Conservation (phyloP, 1,139 yeast species). For the Candida pseudoviswanathii region DNA sequence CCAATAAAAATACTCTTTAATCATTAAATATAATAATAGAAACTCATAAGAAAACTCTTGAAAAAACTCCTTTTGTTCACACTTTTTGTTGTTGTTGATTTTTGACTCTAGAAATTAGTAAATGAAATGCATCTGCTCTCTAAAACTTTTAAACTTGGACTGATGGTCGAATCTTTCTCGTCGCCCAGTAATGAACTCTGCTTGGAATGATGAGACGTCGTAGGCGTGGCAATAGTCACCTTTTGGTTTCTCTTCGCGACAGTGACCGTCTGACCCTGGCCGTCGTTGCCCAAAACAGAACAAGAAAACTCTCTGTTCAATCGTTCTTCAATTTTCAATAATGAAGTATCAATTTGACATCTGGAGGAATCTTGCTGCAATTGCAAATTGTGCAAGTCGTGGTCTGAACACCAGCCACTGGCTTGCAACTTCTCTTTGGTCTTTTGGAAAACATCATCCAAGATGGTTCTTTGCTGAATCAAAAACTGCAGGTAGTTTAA, state of each 20-base stretch:
- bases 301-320: slow-evolving; percentile 29
- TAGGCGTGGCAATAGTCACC: not conserved
- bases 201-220: not conserved
- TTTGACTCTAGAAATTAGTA: slow-evolving; percentile 18
- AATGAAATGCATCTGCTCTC: slow-evolving; percentile 31
- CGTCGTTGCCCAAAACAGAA: slow-evolving; percentile 20
- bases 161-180: slow-evolving; percentile 18
- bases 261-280: not conserved
- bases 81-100: not conserved
- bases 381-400: slow-evolving; percentile 45
- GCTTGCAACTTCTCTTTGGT: slow-evolving; percentile 37
- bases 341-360: slow-evolving; percentile 36
- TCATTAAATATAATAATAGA: not conserved
- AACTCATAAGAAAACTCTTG: not conserved
- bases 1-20: not conserved
- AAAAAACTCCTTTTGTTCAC: not conserved
- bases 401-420: slow-evolving; percentile 50
- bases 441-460: slow-evolving; percentile 37
- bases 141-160: slow-evolving; percentile 25
- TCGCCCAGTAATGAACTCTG: slow-evolving; percentile 6
- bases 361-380: slow-evolving; percentile 36
- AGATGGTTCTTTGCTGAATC: slow-evolving; percentile 31
- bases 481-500: slow-evolving; percentile 34
- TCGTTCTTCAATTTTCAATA: slow-evolving; percentile 33
- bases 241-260: not conserved